Base-by-base conservation (phyloP, 441 rosid species). In the Populus trichocarpa region DNA sequence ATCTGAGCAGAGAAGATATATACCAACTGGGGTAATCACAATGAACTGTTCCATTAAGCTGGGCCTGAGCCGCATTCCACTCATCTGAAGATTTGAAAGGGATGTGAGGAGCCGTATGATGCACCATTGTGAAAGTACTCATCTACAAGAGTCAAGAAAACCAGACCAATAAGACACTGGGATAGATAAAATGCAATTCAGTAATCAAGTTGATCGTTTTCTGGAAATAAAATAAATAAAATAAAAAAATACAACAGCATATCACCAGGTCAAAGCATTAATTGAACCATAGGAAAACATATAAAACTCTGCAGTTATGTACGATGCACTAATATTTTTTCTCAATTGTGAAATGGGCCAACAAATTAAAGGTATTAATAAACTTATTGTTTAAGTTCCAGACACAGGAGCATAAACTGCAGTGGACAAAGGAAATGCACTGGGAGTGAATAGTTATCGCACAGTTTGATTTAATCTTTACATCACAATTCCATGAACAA, bases 61-160 rank as follows among this genome's bases (percentile, higher is more conserved):
- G 98, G 14, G 99, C 97, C 78, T 87, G 91, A 84, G 96, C 95
- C 4, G 93, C 93, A 74, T 93, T 90, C 99, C 99, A 96, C 73
- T 96, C 94, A 20, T 85, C 82, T 0, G 88, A 81, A 73, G 86
- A 75, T 84, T 92, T 96, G 86, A 93, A 93, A 69, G 99, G 94
- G 80, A 96, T 92, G 66, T 91, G 96, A 22, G 99, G 97, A 73
- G 98, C 97, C 0, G 98, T 92, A 84, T 92, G 99, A 87, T 93
- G 97, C 77, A 96, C 97, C 97, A 93, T 93, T 26, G 98, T 96
- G 88, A 92, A 96, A 68, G 97, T 96, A 81, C 98, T 96, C 97
- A 93, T 93, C 99, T 95, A 74, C 46, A 82, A 75, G 75, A 9
- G 38, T 50, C 50, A 80, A 71, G 74, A 57, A 80, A 72, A 72